Evolutionary conservation across 495 filamentous ascomycete species (phyloP), one percentile per base, ranked within the genome.

Genomic region (Hypoxylon trugodes): DNA sequence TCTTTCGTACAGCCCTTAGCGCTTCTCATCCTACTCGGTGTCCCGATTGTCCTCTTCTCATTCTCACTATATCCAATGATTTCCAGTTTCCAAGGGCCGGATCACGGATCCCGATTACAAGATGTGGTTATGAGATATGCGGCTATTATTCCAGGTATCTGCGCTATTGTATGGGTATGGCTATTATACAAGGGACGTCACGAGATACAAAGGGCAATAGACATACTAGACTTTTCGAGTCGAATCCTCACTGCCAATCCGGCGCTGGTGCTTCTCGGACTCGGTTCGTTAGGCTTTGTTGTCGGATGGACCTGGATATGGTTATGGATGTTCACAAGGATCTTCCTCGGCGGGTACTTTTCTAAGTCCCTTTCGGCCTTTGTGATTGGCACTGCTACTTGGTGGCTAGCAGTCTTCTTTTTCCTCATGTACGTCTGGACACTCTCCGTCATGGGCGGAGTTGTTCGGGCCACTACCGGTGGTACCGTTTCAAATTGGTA

Each of bases 401-500:
- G 93, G 92, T 96, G 90, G 87, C 81, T 98, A 9, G 95, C 89
- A 32, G 79, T 84, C 30, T 96, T 88, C 73, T 98, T 97, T 77
- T 85, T 96, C 36, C 76, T 98, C 35, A 89, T 97, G 77, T 98
- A 97, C 69, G 81, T 98, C 57, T 98, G 95, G 95, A 96, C 93
- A 1, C 80, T 97, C 15, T 89, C 89, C 15, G 84, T 98, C 50
- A 83, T 93, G 67, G 85, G 89, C 24, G 92, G 92, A 25, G 83
- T 98, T 16, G 94, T 98, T 69, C 89, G 95, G 53, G 84, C 91
- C 35, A 93, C 93, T 15, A 96, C 95, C 12, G 93, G 93, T 38
- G 96, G 96, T 43, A 96, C 94, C 8, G 95, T 98, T 30, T 93
- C 89, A 15, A 96, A 98, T 73, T 98, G 95, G 95, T 98, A 98